Base-by-base conservation (phyloP, 2,329 filamentous ascomycete genomes). In the Fusarium sp. region DNA sequence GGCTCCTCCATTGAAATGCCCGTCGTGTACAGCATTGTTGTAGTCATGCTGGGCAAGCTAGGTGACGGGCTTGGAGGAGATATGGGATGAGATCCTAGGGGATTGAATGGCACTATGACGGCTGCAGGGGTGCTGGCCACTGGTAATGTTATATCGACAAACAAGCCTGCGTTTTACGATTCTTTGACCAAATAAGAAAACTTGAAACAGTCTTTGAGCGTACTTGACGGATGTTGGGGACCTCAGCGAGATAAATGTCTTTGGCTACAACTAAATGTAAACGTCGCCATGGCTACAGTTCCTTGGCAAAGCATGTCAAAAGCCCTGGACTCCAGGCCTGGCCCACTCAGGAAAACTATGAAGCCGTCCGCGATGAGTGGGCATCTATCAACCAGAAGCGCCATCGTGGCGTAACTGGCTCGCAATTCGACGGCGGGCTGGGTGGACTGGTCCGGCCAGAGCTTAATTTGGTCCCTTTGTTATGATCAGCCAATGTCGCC, bases 11-110 rank as follows among this genome's bases (percentile, higher is more conserved):
- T 43, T 11, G 72, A 74, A 25, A 61, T 69, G 16, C 71, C 72
- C 25, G 67, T 74, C 43, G 71, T 66, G 44, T 74, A 74, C 28
- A 74, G 28, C 71, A 74, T 74, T 25, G 71, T 74, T 50, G 72
- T 74, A 19, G 72, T 60, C 72, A 74, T 74, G 33, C n/a, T 69
- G 44, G 32, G 37, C 47, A 56, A 64, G 35, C 44, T 50, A 46
- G 16, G 23, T 21, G 43, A 37, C n/a, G 33, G 53, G 35, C 8
- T 49, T 32, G 52, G 38, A 38, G 42, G 38, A 16, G 38, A 58
- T 28, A 42, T n/a, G 37, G 60, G n/a, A 40, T 68, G 37, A 9
- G 32, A 49, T 49, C 35, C 33, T 42, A 37, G 43, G 8, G 60
- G 37, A 46, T 62, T 40, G 53, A 66, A 74, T 57, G 49, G 25